Conservation (phyloP, 306 rosid genomes). For the Myrica gale region DNA sequence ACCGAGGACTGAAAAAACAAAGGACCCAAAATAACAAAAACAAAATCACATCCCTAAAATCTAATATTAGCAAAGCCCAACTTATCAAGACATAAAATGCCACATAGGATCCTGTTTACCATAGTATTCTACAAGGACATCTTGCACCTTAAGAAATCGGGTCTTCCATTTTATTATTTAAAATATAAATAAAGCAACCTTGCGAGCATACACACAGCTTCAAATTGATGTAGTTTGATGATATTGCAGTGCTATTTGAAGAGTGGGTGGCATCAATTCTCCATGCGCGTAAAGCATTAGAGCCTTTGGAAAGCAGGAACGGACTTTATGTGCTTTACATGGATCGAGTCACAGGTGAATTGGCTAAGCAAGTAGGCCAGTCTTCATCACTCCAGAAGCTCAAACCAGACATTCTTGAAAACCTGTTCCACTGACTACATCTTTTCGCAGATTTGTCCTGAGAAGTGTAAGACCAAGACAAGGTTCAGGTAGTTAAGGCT, state of each 20-base stretch:
- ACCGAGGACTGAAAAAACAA: too few relatives aligned
- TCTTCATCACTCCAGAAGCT: conserved; percentile 50
- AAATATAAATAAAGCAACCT: conserved; percentile 4
- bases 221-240: conserved; percentile 19
- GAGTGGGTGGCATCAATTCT: conserved; percentile 76
- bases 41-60: too few relatives aligned
- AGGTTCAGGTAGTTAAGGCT: too few relatives aligned
- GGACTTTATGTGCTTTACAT: conserved; percentile 72
- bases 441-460: conserved; percentile 4
- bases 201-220: conserved; percentile 8
- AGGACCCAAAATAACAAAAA: too few relatives aligned
- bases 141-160: neutral
- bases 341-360: conserved; percentile 75
- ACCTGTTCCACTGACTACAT: conserved; percentile 42
- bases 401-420: conserved; percentile 51
- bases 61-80: too few relatives aligned
- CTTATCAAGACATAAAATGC: too few relatives aligned
- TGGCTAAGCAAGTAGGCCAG: conserved; percentile 55
- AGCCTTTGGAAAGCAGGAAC: conserved; percentile 83
- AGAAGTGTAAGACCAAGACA: neutral
- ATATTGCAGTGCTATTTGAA: conserved; percentile 64
- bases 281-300: conserved; percentile 65
- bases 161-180: neutral
- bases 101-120: neutral
- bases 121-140: neutral